Percentiles rank a stretch among this genome's conserved stretches.
Evolutionary conservation across 495 filamentous ascomycete genomes (phyloP).

Genomic region (Xylaria sp.): DNA sequence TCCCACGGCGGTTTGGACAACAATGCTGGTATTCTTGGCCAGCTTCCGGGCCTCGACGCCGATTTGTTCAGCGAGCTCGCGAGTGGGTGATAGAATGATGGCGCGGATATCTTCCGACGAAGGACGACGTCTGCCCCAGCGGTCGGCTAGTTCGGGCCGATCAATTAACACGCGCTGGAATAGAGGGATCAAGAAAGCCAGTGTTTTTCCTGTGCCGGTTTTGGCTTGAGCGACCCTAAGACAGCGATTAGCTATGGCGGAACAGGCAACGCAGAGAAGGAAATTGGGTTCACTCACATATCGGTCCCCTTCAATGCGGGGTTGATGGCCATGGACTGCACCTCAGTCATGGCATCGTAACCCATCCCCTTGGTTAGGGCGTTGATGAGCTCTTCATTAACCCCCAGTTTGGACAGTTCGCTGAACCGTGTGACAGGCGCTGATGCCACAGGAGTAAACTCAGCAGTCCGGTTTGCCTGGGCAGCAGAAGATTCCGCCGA

Average conservation of each 20-base stretch:
- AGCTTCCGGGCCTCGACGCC: conserved; percentile 80
- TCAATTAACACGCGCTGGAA: conserved; percentile 72
- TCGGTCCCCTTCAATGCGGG: conserved; percentile 79
- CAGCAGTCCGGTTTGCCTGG: conserved; percentile 3
- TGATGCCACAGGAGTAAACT: conserved; percentile 28
- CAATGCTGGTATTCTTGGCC: conserved; percentile 67
- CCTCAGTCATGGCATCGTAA: conserved; percentile 87
- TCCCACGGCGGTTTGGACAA: conserved; percentile 88
- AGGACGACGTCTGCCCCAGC: conserved; percentile 37
- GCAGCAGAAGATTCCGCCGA: conserved; percentile 45
- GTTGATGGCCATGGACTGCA: conserved; percentile 85
- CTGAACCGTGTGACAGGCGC: conserved; percentile 68
- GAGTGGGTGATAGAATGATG: conserved; percentile 91
- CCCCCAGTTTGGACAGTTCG: conserved; percentile 67
- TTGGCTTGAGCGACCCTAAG: conserved; percentile 84
- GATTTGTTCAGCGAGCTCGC: conserved; percentile 96
- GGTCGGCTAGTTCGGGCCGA: conserved; percentile 57
- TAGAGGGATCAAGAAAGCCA: conserved; percentile 81
- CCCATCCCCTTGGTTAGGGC: conserved; percentile 77
- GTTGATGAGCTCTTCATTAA: conserved; percentile 68
- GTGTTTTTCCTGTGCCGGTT: conserved; percentile 87
- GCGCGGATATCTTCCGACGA: conserved; percentile 76
- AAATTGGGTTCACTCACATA: conserved; percentile 64
- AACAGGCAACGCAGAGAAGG: conserved; percentile 2
- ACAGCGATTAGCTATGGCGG: conserved; percentile 26